Base-by-base conservation (phyloP, 2,329 filamentous ascomycete species). In the Talaromyces sp. region DNA sequence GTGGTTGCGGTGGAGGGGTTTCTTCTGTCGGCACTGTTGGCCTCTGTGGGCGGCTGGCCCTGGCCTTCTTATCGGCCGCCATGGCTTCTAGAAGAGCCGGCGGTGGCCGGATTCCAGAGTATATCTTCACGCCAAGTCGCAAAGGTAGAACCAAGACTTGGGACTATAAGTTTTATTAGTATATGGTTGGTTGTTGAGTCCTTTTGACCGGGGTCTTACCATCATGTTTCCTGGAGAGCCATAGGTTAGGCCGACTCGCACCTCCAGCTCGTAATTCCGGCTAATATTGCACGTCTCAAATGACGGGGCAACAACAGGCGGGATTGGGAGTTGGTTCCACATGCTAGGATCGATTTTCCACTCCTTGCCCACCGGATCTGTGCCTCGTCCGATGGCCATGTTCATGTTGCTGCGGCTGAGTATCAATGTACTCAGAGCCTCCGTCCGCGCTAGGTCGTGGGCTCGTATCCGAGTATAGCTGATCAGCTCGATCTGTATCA, bases 221-320 rank as follows among this genome's bases (percentile, higher is more conserved):
- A 81, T 80, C 63, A 78, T 74, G 49, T 77, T 76, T 55, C 78
- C 78, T 56, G 83, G 80, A 31, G 83, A 82, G 7, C 89, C 89
- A 81, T 91, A 93, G 60, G 86, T 86, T 41, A 97, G 74, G 1
- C 91, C 91, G 8, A 96, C 79, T 62, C 87, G 86, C 46, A 97
- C 78, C 74, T 97, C 91, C 41, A 99, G 77, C 71, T 93, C 89
- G 73, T 99, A 98, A 56, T 79, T 82, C 29, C 93, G 85, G 56
- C 84, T 83, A 55, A 98, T 84, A 73, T 98, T 98, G 76, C 95
- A 99, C 1, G 92, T 91, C 55, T 86, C 81, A 71, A 99, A 99
- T 0, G 87, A 88, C 0, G 95, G 95, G 10, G 91, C 88, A 11
- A 99, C 86, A 0, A 90, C 93, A 71, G 91, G 95, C 2, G 93